These are phyloP conservation scores for Epichloe hybrida DNA, from an alignment of 2,329 filamentous ascomycete species.

Conservation along the genomic window DNA sequence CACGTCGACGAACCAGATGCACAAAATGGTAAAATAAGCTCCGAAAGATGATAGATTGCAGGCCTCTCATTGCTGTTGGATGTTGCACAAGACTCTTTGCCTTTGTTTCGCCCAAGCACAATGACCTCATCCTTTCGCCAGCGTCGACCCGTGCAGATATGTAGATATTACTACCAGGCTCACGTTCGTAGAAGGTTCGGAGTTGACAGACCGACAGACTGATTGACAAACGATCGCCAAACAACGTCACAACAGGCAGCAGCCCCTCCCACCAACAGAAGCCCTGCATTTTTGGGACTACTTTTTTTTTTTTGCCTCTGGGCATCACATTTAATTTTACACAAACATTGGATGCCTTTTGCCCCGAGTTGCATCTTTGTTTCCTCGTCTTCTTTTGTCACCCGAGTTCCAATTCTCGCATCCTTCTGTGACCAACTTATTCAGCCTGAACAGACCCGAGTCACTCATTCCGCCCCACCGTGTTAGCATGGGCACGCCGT, in stretches of 20 bases:
- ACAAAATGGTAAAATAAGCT: not conserved
- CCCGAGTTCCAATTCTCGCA: not conserved
- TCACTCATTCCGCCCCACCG: not conserved
- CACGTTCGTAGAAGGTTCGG: too few species aligned
- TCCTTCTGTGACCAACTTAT: not conserved
- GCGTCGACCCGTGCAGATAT: too few species aligned
- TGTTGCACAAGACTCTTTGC: not conserved
- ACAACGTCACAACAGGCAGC: not conserved
- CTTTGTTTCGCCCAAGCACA: not conserved
- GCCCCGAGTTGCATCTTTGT: not conserved
- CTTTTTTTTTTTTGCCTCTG: not conserved
- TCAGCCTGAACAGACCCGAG: not conserved
- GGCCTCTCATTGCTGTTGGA: not conserved
- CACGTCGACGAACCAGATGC: not conserved
- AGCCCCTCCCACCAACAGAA: not conserved
- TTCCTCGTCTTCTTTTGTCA: not conserved
- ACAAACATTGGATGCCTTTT: too few species aligned
- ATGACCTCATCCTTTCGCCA: not conserved
- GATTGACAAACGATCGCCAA: not conserved
- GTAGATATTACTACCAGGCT: too few species aligned
- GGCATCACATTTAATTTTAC: too few species aligned
- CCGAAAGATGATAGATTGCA: not conserved
- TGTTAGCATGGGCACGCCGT: slow-evolving; percentile 33
- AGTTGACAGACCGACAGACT: too few species aligned
- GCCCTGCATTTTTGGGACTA: not conserved